Percentiles rank a stretch among this genome's conserved stretches.
Evolutionary conservation across 1,284 basidiomycete species (phyloP).

Genomic region (Cystobasidium slooffiae): DNA sequence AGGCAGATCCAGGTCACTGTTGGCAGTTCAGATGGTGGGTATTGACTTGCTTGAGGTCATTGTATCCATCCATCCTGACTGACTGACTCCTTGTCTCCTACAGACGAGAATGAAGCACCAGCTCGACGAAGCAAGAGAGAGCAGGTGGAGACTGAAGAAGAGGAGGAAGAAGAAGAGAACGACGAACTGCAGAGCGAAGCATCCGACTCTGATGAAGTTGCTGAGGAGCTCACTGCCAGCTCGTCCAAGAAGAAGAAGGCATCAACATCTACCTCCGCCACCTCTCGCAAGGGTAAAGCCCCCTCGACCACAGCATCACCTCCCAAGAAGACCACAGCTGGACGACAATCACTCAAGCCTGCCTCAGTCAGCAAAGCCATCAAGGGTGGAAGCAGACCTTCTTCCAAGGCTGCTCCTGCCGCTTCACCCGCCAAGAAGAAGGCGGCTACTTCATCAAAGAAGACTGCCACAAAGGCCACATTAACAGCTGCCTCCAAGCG

Average conservation of each 20-base stretch:
- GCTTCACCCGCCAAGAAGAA: conserved; percentile 5
- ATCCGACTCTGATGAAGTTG: conserved; percentile 30
- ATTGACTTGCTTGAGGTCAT: not conserved
- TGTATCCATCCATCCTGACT: no score
- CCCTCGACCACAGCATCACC: conserved; percentile 8
- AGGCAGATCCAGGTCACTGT: not conserved
- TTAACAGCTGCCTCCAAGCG: conserved; percentile 1
- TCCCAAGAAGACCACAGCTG: conserved; percentile 22
- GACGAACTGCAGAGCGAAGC: conserved; percentile 21
- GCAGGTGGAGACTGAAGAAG: not conserved
- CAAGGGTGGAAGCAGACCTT: conserved; percentile 3
- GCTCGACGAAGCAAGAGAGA: not conserved
- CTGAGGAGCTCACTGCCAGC: conserved; percentile 8
- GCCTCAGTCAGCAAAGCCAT: not conserved
- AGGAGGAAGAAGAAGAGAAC: conserved; percentile 15
- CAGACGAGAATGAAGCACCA: conserved; percentile 22
- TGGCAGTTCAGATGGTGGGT: conserved; percentile 4
- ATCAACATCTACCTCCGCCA: not conserved
- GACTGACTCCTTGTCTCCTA: no score
- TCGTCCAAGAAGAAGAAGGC: conserved; percentile 25
- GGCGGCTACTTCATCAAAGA: conserved; percentile 8
- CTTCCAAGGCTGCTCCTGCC: conserved; percentile 5
- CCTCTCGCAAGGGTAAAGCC: not conserved
- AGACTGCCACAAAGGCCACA: not conserved
- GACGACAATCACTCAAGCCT: conserved; percentile 25